Evolutionary conservation across 345 rosid species (phyloP).

Genomic region (Adansonia digitata): DNA sequence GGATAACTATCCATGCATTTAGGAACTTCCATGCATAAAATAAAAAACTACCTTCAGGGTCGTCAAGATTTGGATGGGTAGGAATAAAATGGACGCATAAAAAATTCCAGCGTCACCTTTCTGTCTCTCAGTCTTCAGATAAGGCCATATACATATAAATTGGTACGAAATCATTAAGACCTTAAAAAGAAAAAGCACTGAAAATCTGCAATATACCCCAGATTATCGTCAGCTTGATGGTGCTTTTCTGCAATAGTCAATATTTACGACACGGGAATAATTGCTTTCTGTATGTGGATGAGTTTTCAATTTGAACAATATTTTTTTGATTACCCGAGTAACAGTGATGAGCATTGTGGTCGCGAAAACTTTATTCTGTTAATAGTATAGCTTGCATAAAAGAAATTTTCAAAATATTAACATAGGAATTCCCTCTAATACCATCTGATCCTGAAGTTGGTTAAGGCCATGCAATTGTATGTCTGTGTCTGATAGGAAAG

Average conservation of each 20-base stretch:
- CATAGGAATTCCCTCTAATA: conserved; percentile 3
- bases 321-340: neutral
- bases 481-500: neutral
- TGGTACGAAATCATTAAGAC: neutral
- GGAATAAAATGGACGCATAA: neutral
- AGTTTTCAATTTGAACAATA: conserved; percentile 4
- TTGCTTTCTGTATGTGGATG: conserved; percentile 4
- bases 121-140: conserved; percentile 11
- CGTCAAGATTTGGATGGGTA: conserved; percentile 21
- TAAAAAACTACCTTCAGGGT: neutral
- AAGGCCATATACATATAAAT: neutral
- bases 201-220: neutral
- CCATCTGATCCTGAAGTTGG: conserved; percentile 5
- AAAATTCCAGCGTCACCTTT: conserved; percentile 24
- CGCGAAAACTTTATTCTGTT: conserved; percentile 7
- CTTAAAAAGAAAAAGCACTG: conserved; percentile 1
- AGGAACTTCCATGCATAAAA: conserved; percentile 4
- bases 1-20: conserved; percentile 2
- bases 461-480: neutral
- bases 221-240: neutral
- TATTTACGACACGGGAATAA: conserved; percentile 7
- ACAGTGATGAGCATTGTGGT: neutral
- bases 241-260: conserved; percentile 6
- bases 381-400: neutral
- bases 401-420: conserved; percentile 7